Conservation (phyloP, 2,329 filamentous ascomycete genomes). For the Monilinia aucupariae region DNA sequence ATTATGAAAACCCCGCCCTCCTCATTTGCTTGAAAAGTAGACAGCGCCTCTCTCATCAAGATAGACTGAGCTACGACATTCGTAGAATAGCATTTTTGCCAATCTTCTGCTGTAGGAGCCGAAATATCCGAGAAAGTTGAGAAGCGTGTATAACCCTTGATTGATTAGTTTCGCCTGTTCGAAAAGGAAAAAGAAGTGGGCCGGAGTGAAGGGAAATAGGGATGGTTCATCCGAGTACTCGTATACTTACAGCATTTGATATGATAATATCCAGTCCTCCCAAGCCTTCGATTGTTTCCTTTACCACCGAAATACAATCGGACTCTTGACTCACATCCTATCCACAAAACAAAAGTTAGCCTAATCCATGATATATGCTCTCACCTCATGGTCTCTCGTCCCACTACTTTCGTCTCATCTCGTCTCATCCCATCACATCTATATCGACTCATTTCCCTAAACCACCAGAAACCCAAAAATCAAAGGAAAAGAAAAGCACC, state of each 20-base stretch:
- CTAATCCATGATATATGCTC: not conserved
- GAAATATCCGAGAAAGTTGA: slow-evolving; percentile 27
- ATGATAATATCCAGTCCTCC: slow-evolving; percentile 61
- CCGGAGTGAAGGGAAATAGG: not conserved
- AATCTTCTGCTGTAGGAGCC: slow-evolving; percentile 26
- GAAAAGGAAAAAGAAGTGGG: not conserved
- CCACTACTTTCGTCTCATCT: not conserved
- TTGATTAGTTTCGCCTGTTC: not conserved
- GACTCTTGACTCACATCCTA: slow-evolving; percentile 52
- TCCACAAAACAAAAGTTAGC: not conserved
- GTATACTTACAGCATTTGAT: slow-evolving; percentile 53
- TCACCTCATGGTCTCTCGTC: no score
- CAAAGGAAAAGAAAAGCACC: slow-evolving; percentile 23
- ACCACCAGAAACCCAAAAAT: not conserved
- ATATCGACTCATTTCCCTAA: no score
- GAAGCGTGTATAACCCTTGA: slow-evolving; percentile 32
- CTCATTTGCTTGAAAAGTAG: slow-evolving; percentile 54
- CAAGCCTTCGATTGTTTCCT: slow-evolving; percentile 48
- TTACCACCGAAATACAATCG: slow-evolving; percentile 50
- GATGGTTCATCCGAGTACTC: no score
- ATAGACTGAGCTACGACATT: slow-evolving; percentile 54
- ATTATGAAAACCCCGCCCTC: slow-evolving; percentile 60
- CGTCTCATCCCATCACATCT: not conserved
- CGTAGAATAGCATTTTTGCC: slow-evolving; percentile 48
- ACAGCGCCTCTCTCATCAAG: slow-evolving; percentile 51